These are phyloP conservation scores for Angomonas ambiguus DNA, from an alignment of 208 protist genomes.

Conservation along the genomic window DNA sequence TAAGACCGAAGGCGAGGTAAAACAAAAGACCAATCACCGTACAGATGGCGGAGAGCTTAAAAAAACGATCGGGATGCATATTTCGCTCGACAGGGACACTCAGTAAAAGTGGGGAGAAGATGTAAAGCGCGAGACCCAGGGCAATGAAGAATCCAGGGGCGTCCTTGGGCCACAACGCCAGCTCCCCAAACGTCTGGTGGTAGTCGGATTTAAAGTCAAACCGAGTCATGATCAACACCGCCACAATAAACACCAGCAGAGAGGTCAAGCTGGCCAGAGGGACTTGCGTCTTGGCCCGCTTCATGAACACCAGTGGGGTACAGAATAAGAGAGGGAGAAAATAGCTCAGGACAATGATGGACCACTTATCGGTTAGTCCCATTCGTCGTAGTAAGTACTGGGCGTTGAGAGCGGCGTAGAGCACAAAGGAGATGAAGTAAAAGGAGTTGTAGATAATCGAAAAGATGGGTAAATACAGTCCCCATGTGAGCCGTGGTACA, in stretches of 20 bases:
- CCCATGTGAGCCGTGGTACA: slow-evolving; percentile 35
- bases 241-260: slow-evolving; percentile 26
- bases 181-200: neutral
- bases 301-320: slow-evolving; percentile 42
- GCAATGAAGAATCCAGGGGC: slow-evolving; percentile 31
- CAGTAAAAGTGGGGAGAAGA: slow-evolving; percentile 17
- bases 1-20: slow-evolving; percentile 36
- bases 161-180: slow-evolving; percentile 17
- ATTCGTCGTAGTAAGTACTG: slow-evolving; percentile 26
- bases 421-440: slow-evolving; percentile 30
- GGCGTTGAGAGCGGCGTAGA: slow-evolving; percentile 34
- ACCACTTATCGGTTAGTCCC: slow-evolving; percentile 16
- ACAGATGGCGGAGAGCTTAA: slow-evolving; percentile 17
- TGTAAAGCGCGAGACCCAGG: slow-evolving; percentile 27
- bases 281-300: slow-evolving; percentile 28
- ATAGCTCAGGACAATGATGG: slow-evolving; percentile 25
- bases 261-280: slow-evolving; percentile 26
- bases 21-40: slow-evolving; percentile 15
- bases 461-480: slow-evolving; percentile 21
- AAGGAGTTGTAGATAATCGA: slow-evolving; percentile 23
- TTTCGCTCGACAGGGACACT: slow-evolving; percentile 39
- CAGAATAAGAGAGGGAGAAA: slow-evolving; percentile 33
- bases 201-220: slow-evolving; percentile 20
- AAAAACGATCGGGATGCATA: slow-evolving; percentile 29
- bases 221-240: slow-evolving; percentile 26